Base-by-base conservation (phyloP, 1,284 basidiomycete genomes). In the Gastroboletus turbinatus region DNA sequence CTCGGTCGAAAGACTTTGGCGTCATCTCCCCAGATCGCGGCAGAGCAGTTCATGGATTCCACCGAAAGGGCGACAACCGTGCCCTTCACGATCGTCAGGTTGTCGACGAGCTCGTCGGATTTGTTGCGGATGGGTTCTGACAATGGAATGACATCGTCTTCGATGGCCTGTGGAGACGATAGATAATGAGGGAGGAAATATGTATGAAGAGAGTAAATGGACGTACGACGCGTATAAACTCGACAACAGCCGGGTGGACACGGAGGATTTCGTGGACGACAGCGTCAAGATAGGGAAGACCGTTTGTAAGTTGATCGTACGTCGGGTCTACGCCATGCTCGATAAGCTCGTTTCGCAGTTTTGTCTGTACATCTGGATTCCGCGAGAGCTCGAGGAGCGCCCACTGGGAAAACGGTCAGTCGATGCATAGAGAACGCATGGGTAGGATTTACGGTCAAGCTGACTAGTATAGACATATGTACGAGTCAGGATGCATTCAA, bases 131-230 rank as follows among this genome's bases (percentile, higher is more conserved):
- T 13, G 14, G 32, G 32, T 32, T 14, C 32, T 6, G 32, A 32
- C 11, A 84, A 75, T 0, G 82, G 82, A 16, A 84, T 74, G 2
- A 83, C 64, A 55, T 84, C 81, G 61, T 84, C 79, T 71, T 83
- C 67, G 32, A 66, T 55, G 0, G 63, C 82, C 79, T 70, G 71
- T 23, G 23, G 23, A 9, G 9, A 14, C 4, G 23, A 3, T 23
- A 23, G 23, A 23, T 23, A 23, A 23, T 4, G 23, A 23, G 2
- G 23, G 4, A 23, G 23, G n/a, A n/a, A n/a, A n/a, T n/a, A n/a
- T n/a, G n/a, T 23, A 23, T 32, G 17, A 5, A 17, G 6, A 17
- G 13, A 16, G 25, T 27, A 38, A 7, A 42, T 9, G 9, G 13
- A 71, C 69, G 61, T 13, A 79, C 76, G 0, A 76, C 73, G 1